Base-by-base conservation (phyloP, 2,329 filamentous ascomycete species). In the Colletotrichum caudatum region DNA sequence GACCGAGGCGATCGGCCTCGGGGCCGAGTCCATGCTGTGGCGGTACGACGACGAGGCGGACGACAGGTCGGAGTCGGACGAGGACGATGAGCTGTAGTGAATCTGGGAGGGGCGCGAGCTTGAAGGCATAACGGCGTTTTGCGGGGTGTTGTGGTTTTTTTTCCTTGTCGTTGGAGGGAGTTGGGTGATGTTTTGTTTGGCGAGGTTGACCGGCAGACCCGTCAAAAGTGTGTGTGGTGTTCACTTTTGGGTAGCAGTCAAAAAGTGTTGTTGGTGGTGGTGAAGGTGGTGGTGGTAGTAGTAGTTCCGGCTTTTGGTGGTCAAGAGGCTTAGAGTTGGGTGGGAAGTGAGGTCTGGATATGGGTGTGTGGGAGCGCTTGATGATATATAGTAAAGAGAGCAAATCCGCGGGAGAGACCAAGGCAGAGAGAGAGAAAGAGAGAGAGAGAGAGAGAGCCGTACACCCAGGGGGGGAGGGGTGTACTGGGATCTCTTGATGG, bases 1-100 rank as follows among this genome's bases (percentile, higher is more conserved):
- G 67, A 91, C 88, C 11, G 87, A 87, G 75, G 84, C 87, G 50
- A 86, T 81, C 44, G 84, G 83, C 57, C 80, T 79, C 7, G 80
- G 76, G 51, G 79, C 75, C n/a, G 84, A 78, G 74, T 88, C 86
- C 86, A 89, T 87, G 79, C 83, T 85, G 80, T 80, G 77, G 74
- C 82, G 79, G 74, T 80, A 81, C 41, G 78, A 77, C 59, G 77
- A 76, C 7, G 80, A 75, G 29, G 81, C 77, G 14, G 81, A 80
- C 12, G 84, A 84, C 59, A 81, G 74, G 71, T 84, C 83, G 50
- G 84, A 84, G 76, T 83, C 83, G 73, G 82, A 83, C 0, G 82
- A 80, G 9, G 82, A 82, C 1, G 80, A 73, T 18, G 82, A 84
- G 20, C 82, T 82, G 77, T 81, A 84, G 73, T 81, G 78, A 29